Conservation (phyloP, 2,329 filamentous ascomycete species). For the Cercospora zeae-maydis region DNA sequence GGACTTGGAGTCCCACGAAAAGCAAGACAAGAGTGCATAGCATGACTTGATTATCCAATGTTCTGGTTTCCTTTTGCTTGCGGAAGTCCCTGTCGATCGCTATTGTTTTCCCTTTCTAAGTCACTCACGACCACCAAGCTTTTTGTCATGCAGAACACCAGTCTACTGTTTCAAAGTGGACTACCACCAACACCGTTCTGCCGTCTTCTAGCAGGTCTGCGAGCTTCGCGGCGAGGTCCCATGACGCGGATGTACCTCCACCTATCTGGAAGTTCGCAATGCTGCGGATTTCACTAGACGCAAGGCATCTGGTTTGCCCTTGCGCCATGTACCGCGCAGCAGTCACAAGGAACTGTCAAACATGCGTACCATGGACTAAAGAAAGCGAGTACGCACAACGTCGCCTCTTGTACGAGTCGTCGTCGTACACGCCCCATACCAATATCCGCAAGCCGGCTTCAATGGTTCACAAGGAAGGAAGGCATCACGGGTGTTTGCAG, state of each 20-base stretch:
- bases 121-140: not conserved
- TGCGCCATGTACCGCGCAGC: not conserved
- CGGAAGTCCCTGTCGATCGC: not conserved
- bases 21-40: conserved; percentile 10
- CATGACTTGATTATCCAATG: conserved; percentile 8
- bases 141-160: not conserved
- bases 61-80: conserved; percentile 12
- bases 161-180: not conserved
- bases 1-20: not conserved
- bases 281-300: not conserved
- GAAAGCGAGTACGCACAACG: not conserved
- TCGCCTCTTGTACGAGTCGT: not conserved
- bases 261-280: not conserved
- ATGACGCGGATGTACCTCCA: not conserved
- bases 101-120: not conserved
- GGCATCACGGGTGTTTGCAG: conserved; percentile 10
- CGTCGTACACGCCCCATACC: not conserved
- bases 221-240: not conserved
- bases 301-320: not conserved
- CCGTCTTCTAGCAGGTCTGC: not conserved
- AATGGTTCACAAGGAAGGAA: conserved; percentile 11
- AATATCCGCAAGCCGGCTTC: conserved; percentile 1
- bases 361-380: not conserved
- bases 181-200: not conserved
- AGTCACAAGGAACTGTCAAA: not conserved